Evolutionary conservation across 768 basidiomycete genomes (phyloP).

Genomic region (Russula earlei): DNA sequence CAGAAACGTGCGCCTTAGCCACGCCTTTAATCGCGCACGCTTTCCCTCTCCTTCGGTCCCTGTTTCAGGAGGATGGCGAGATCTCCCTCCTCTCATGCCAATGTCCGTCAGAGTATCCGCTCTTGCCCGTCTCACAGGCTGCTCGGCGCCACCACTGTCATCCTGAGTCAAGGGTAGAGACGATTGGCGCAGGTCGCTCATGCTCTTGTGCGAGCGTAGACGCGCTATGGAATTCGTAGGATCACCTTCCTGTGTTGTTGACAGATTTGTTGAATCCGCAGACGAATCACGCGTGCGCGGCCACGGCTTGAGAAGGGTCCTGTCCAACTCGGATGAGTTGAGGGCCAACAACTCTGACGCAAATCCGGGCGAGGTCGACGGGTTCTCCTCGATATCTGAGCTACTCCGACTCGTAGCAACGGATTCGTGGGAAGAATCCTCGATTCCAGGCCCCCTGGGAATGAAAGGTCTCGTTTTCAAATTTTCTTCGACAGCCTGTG

Average conservation of each 20-base stretch:
- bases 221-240: neutral
- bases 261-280: neutral
- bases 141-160: neutral
- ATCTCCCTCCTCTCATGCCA: constrained; percentile 1
- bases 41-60: constrained; percentile 26
- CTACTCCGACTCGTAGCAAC: constrained; percentile 2
- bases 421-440: constrained; percentile 1
- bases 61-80: constrained; percentile 2
- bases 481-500: constrained; percentile 38
- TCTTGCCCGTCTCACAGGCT: constrained; percentile 6
- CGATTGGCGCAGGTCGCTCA: constrained; percentile 12
- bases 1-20: constrained; percentile 53
- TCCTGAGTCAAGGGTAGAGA: neutral
- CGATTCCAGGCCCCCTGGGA: neutral
- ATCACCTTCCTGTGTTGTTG: neutral
- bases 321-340: neutral
- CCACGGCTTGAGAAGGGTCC: constrained; percentile 1
- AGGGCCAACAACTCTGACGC: neutral
- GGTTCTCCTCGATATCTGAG: neutral
- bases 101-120: constrained; percentile 14
- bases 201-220: constrained; percentile 17
- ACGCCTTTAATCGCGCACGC: constrained; percentile 46
- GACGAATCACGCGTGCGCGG: neutral
- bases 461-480: constrained; percentile 19
- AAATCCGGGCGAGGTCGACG: constrained; percentile 1